Conservation (phyloP, 163 green algal genomes). For the Trebouxia gelatinosa region DNA sequence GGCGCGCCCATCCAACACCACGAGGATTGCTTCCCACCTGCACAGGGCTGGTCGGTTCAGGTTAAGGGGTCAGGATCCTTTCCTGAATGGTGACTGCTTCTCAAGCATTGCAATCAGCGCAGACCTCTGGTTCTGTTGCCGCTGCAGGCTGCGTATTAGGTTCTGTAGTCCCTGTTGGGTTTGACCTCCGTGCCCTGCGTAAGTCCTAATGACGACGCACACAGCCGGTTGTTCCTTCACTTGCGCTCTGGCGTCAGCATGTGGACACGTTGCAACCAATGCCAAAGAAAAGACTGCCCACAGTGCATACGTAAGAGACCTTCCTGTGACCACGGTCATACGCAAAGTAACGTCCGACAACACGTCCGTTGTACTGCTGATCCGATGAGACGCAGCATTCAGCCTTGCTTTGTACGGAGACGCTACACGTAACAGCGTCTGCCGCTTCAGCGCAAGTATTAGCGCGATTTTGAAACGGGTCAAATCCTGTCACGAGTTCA, state of each 20-base stretch:
- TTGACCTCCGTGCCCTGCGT: constrained; percentile 67
- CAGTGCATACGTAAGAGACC: neutral
- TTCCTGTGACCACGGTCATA: neutral
- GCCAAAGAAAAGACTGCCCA: too few species aligned
- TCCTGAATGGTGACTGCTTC: too few species aligned
- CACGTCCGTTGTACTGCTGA: neutral
- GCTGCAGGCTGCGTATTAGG: constrained; percentile 59
- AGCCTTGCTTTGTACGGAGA: too few species aligned
- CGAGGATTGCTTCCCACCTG: constrained; percentile 77
- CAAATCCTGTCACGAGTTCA: too few species aligned
- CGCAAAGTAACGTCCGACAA: neutral
- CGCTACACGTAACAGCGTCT: too few species aligned
- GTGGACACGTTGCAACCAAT: neutral
- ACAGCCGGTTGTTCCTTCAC: too few species aligned
- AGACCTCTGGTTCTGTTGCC: constrained; percentile 52
- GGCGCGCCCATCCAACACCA: constrained; percentile 72
- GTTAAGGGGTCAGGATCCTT: neutral
- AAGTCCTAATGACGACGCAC: constrained; percentile 79
- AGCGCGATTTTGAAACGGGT: too few species aligned
- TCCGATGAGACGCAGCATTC: neutral
- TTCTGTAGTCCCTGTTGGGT: constrained; percentile 48
- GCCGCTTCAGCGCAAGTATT: too few species aligned
- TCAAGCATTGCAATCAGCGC: neutral
- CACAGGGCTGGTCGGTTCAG: neutral
- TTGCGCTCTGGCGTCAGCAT: neutral